Evolutionary conservation across 2,329 filamentous ascomycete species (phyloP).

Genomic region (Pezicula neosporulosa): DNA sequence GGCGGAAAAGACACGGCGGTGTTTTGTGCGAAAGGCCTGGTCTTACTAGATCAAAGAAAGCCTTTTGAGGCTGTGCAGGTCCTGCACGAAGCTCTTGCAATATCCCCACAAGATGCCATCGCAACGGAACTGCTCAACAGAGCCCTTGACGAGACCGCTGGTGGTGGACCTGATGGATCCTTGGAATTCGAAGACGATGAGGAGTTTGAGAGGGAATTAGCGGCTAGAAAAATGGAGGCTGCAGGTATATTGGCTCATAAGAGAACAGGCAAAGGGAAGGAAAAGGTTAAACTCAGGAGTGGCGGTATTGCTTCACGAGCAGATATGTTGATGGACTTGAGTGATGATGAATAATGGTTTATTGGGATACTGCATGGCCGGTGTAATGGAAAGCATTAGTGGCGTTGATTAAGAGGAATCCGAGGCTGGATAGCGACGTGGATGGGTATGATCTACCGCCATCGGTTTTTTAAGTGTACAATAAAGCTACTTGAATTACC

Average conservation of each 20-base stretch:
- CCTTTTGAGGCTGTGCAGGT: conserved; percentile 76
- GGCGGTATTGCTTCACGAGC: conserved; percentile 29
- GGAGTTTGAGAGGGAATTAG: conserved; percentile 52
- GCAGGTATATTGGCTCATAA: conserved; percentile 25
- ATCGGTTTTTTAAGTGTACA: no score
- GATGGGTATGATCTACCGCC: no score
- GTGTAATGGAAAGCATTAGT: conserved; percentile 5
- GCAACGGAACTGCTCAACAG: conserved; percentile 75
- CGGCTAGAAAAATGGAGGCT: conserved; percentile 42
- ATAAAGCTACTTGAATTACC: no score
- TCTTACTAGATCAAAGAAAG: conserved; percentile 73
- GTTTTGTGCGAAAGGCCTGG: conserved; percentile 79
- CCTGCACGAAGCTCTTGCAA: conserved; percentile 79
- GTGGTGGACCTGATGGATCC: conserved; percentile 22
- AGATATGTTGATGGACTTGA: conserved; percentile 53
- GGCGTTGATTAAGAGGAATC: conserved; percentile 2
- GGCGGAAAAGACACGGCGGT: conserved; percentile 76
- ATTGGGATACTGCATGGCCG: neutral
- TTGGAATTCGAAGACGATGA: conserved; percentile 43
- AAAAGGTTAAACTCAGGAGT: conserved; percentile 33
- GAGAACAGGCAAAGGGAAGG: conserved; percentile 37
- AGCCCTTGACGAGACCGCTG: conserved; percentile 61
- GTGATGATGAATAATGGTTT: conserved; percentile 44
- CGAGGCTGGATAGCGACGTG: no score
- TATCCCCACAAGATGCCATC: conserved; percentile 76